Base-by-base conservation (phyloP, 2,329 filamentous ascomycete species). In the Exophiala lecanii-corni region DNA sequence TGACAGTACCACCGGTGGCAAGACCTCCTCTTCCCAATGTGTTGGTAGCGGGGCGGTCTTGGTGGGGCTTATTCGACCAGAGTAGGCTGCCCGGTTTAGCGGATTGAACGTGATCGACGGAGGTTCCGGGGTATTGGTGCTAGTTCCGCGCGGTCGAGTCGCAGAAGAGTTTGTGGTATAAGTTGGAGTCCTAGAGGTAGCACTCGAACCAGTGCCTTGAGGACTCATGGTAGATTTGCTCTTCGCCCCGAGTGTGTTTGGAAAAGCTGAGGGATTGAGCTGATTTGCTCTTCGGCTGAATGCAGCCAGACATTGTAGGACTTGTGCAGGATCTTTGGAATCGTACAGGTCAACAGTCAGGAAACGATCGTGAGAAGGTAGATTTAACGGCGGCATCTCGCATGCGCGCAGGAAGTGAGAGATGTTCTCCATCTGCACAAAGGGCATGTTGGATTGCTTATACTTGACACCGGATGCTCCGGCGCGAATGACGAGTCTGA, bases 341-440 rank as follows among this genome's bases (percentile, higher is more conserved):
- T 98, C 92, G 71, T 84, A 98, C 36, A 98, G 75, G 67, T 98
- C 92, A 62, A 98, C 91, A 4, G 92, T 98, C 49, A 97, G 80
- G 68, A 98, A 98, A 55, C 89, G 82, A 66, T 98, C 92, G 70
- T 98, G 92, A 34, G 89, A 82, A 45, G 87, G 89, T 47, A 98
- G 80, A 65, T 82, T 89, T 39, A 98, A 72, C 1, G 92, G 92
- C 18, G 86, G 79, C 38, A 78, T 72, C 66, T 95, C 86, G 71
- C 89, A 94, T 47, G 88, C 89, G 59, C 79, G 81, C 41, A 98
- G 79, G 68, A 96, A 98, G 61, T 94, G 87, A 3, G 89, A 94
- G 60, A 98, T 96, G 63, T 98, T 98, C 66, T 98, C 92, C 89
- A 97, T 97, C 67, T 98, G 92, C 30, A 97, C 91, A 62, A 98